Base-by-base conservation (phyloP, 148 eudicot genomes). In the Pharnaceum exiguum region DNA sequence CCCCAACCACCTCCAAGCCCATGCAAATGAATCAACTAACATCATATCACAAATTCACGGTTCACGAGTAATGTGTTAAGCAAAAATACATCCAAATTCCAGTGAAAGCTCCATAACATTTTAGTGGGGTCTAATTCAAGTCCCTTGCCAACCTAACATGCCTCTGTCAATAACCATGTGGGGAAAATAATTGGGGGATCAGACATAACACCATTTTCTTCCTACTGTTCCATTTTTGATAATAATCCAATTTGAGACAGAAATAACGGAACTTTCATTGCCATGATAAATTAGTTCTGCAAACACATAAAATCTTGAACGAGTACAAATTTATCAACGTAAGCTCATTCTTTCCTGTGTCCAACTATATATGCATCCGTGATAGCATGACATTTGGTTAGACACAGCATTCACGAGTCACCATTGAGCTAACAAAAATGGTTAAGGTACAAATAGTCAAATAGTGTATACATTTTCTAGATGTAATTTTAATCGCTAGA, bases 1-100 rank as follows among this genome's bases (percentile, higher is more conserved):
- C 54, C 53, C 50, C 71, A 57, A 66, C 64, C 38, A 66, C 71
- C 57, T 29, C 7, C 19, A 59, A 46, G 24, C 32, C 59, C 68
- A 63, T 64, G 68, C 68, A 44, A 32, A 22, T 17, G n/a, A 42
- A 21, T 6, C 50, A 19, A n/a, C n/a, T n/a, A n/a, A 15, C 7
- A 60, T 36, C 21, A 54, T 43, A 19, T 7, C 7, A 12, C 2
- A 38, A 4, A 7, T n/a, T 3, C 46, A 62, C 11, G 23, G 21
- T 43, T 17, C 49, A 58, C 47, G 17, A 11, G 38, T 13, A 5
- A 31, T 29, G 24, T 11, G 37, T 16, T 27, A 58, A 58, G 23
- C 39, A 31, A 31, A 10, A 42, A 56, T 7, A 19, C n/a, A 5
- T 38, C 19, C 25, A 49, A 46, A 46, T 6, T 27, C 19, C 11